A percentile compares a stretch with the other conserved stretches of the same genome.
phyloP scores from a whole-genome alignment of 495 filamentous ascomycete species.

The Aspergillus ostianus region DNA sequence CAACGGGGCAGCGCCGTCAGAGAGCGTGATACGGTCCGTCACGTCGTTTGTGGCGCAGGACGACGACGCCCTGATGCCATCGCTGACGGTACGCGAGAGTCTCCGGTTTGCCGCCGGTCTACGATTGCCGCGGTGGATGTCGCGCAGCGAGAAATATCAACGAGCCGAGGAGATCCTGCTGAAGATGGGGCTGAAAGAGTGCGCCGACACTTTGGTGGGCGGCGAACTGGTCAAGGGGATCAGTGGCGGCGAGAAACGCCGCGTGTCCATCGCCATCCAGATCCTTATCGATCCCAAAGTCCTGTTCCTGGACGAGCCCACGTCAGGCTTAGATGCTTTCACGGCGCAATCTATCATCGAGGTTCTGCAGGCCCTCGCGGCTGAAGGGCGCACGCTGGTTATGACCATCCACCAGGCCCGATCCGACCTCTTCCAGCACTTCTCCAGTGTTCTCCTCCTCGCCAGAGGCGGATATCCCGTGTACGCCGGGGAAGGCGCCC shows the following conservation, averaged over 20 bases:
- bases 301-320: slow-evolving; percentile 71
- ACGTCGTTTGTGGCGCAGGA: slow-evolving; percentile 76
- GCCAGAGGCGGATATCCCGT: slow-evolving; percentile 62
- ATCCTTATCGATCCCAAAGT: slow-evolving; percentile 71
- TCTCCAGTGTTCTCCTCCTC: slow-evolving; percentile 67
- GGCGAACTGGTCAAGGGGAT: slow-evolving; percentile 71
- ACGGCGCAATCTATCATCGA: slow-evolving; percentile 73
- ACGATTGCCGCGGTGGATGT: slow-evolving; percentile 66
- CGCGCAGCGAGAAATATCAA: slow-evolving; percentile 57
- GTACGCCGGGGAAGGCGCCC: slow-evolving; percentile 61
- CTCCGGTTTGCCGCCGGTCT: slow-evolving; percentile 65
- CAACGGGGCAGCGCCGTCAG: slow-evolving; percentile 63
- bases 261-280: slow-evolving; percentile 73
- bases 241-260: slow-evolving; percentile 72
- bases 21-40: slow-evolving; percentile 62
- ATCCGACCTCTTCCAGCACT: slow-evolving; percentile 67
- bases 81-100: slow-evolving; percentile 72
- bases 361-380: slow-evolving; percentile 63
- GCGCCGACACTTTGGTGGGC: slow-evolving; percentile 71
- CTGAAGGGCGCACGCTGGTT: slow-evolving; percentile 71
- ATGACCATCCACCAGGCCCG: slow-evolving; percentile 75
- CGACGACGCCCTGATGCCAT: slow-evolving; percentile 69
- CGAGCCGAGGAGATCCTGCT: slow-evolving; percentile 67
- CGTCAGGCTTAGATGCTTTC: slow-evolving; percentile 72
- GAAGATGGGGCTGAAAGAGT: slow-evolving; percentile 75